A percentile compares a stretch with the other conserved stretches of the same genome.
phyloP scores from a whole-genome alignment of 2,329 filamentous ascomycete genomes.

The Mycosphaerelloides madeirae region DNA sequence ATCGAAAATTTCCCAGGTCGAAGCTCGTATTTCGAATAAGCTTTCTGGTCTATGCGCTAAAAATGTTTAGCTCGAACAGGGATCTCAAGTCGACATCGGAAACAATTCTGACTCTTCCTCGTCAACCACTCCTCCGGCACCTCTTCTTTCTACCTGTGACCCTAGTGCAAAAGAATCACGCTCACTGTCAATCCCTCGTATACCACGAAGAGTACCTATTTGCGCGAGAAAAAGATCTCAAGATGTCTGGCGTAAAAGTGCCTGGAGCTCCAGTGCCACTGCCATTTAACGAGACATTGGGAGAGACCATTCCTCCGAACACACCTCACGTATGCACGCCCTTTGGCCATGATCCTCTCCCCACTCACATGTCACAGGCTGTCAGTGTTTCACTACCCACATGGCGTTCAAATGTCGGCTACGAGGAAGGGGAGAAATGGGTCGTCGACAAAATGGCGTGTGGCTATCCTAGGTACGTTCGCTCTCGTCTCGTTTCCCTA shows the following conservation, averaged over 20 bases:
- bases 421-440: conserved; percentile 87
- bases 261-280: conserved; percentile 21
- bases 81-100: no score
- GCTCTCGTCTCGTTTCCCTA: neutral
- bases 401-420: conserved; percentile 85
- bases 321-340: conserved; percentile 72
- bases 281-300: conserved; percentile 39
- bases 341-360: neutral
- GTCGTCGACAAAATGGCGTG: conserved; percentile 80
- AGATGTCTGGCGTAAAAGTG: conserved; percentile 9
- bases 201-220: no score
- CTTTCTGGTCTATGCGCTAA: no score
- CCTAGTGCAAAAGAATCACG: no score
- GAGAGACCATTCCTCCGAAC: conserved; percentile 70
- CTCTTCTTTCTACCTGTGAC: no score
- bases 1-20: no score
- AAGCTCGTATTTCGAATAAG: no score
- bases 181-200: no score
- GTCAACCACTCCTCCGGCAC: neutral
- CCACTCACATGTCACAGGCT: conserved; percentile 53
- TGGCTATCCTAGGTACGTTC: conserved; percentile 75
- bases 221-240: neutral
- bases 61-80: no score
- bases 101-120: neutral
- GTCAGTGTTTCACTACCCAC: conserved; percentile 94